Base-by-base conservation (phyloP, 176 grass and related monocot genomes). In the Paspalum notatum region DNA sequence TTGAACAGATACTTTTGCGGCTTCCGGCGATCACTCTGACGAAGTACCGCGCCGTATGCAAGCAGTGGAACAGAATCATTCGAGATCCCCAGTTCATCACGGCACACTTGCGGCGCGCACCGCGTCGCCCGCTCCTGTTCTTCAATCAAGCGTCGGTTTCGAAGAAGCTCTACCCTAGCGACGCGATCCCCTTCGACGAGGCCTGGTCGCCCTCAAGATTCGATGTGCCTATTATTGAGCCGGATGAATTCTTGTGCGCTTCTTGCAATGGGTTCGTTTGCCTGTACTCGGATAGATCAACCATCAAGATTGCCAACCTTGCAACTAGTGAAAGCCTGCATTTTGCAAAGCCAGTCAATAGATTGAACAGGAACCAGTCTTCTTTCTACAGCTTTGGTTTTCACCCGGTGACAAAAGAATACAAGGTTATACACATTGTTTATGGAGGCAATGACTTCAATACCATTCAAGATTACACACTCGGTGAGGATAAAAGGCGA, bases 191-290 rank as follows among this genome's bases (percentile, higher is more conserved):
- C 10, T 17, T 85, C 38, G 83, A 85, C 7, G 38, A 85, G 72
- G 46, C 26, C 55, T 72, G 10, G 21, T 85, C 83, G 44, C 66
- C 22, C 1, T 85, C 66, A 22, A 71, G 27, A 62, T 72, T 16
- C 10, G 56, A 37, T 12, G 27, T 69, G 12, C 75, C 66, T 45
- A 53, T 77, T 54, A 85, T 85, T 63, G 75, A 66, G 7, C 83
- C 56, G 27, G 83, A 79, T 54, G 66, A 85, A 37, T 14, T 71
- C 32, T 22, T 85, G 1, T 78, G 26, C 14, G 83, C 65, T 52
- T 78, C 83, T 4, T 78, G 66, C 55, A 85, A 85, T 79, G 83
- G 66, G 3, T 75, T 85, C 32, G 37, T 85, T 79, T 64, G 83
- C 66, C 63, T 85, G 2, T 24, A 71, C 83, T 79, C 54, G 62